Base-by-base conservation (phyloP, 768 basidiomycete species). In the Cyathus striatus region DNA sequence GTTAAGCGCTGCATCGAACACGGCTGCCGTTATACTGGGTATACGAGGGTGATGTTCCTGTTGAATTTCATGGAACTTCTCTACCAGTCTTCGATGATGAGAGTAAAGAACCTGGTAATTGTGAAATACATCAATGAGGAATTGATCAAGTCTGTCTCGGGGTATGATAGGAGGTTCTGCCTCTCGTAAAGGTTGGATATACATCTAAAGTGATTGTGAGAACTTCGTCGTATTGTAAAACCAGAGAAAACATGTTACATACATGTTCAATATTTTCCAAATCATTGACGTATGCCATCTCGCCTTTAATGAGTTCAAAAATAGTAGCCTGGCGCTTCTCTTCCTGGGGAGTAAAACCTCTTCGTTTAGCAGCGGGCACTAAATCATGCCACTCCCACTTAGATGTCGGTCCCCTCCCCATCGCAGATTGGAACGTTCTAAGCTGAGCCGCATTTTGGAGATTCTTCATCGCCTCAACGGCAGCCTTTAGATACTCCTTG, bases 211-310 rank as follows among this genome's bases (percentile, higher is more conserved):
- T 16, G 24, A 42, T 23, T 35, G 12, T 24, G 14, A 18, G 34
- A 2, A 12, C n/a, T 26, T n/a, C 41, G 6, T 41, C 5, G 14
- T 9, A 17, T 7, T 43, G n/a, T 6, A 4, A 13, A 38, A 21
- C 22, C 23, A 36, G 23, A 18, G 40, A 23, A 16, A 20, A 38
- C 24, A 25, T 47, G 14, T 6, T n/a, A 62, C 79, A 22, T 50
- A 93, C 91, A 40, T 68, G 72, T 45, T 90, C 86, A 40, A 96
- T 86, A 41, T 84, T 90, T 60, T 93, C 88, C 39, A 97, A 64
- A 67, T 96, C 94, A 48, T 82, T 87, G n/a, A 95, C 93, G 59
- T 95, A 96, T 20, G 81, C 79, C 92, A 97, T 97, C 64, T 97
- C 93, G 46, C 87, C 87, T 58, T 95, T 89, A 62, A 97, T 95